Percentiles rank a stretch among this genome's conserved stretches.
These are phyloP conservation scores for Zostera marina DNA, from an alignment of 116 monocot genomes.

Conservation along the genomic window DNA sequence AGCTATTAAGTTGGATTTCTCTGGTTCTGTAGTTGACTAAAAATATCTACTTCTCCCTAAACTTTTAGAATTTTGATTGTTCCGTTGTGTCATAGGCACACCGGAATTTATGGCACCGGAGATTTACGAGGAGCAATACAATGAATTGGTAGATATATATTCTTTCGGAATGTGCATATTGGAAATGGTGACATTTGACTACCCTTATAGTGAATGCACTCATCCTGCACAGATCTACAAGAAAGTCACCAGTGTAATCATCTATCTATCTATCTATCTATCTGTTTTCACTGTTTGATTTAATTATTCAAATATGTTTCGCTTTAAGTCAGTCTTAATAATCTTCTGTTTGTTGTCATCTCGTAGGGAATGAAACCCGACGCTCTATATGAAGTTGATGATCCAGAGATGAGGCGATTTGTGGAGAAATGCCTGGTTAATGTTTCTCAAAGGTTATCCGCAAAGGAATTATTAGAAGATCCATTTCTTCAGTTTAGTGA, in stretches of 20 bases:
- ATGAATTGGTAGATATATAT: conserved; percentile 78
- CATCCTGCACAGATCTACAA: conserved; percentile 67
- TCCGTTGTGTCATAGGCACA: conserved; percentile 21
- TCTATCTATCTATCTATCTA: not conserved
- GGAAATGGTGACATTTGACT: conserved; percentile 80
- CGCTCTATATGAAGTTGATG: conserved; percentile 40
- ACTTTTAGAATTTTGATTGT: not conserved
- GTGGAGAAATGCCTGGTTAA: conserved; percentile 59
- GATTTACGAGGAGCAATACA: conserved; percentile 71
- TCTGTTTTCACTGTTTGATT: not conserved
- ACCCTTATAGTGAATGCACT: conserved; percentile 70
- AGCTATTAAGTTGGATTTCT: not conserved
- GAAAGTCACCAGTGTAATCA: conserved; percentile 47
- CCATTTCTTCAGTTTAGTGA: conserved; percentile 57
- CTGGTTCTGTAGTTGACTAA: not conserved
- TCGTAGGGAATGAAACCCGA: conserved; percentile 65
- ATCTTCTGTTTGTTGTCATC: not conserved
- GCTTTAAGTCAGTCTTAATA: not conserved
- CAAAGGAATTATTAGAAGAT: conserved; percentile 64
- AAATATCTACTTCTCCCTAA: not conserved
- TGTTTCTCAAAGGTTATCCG: conserved; percentile 44
- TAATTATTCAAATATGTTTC: not conserved
- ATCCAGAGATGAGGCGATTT: conserved; percentile 45
- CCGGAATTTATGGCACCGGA: conserved; percentile 91
- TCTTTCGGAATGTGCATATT: conserved; percentile 95